Percentiles rank a stretch among this genome's conserved stretches.
phyloP scores from a whole-genome alignment of 2,329 filamentous ascomycete genomes.

The Neoascochyta sp. region DNA sequence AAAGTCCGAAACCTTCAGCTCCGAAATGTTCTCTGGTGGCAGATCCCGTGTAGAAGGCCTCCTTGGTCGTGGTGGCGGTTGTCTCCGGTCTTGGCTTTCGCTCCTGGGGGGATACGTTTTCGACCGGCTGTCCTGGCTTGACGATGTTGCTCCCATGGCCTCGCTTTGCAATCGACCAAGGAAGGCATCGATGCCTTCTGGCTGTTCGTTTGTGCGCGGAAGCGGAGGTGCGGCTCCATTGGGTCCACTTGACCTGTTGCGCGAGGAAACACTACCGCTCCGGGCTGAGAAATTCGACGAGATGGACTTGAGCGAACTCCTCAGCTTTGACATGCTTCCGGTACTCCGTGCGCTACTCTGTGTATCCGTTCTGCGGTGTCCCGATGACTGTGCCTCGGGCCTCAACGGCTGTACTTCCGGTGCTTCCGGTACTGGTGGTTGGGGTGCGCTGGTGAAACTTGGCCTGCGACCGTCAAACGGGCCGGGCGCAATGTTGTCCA shows the following conservation, averaged over 20 bases:
- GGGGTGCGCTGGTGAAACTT: slow-evolving; percentile 35
- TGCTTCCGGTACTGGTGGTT: slow-evolving; percentile 16
- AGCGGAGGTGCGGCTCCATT: slow-evolving; percentile 18
- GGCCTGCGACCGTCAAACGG: slow-evolving; percentile 55
- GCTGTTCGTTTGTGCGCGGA: slow-evolving; percentile 17
- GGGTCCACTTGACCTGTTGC: slow-evolving; percentile 13
- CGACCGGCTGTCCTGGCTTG: slow-evolving; percentile 14
- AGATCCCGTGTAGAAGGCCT: slow-evolving; percentile 28
- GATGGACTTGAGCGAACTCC: slow-evolving; percentile 28
- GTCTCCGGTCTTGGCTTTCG: slow-evolving; percentile 18
- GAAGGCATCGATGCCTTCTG: slow-evolving; percentile 39
- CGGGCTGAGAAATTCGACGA: slow-evolving; percentile 29
- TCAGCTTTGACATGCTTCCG: slow-evolving; percentile 24
- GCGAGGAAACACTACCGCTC: slow-evolving; percentile 23
- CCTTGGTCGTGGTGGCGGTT: slow-evolving; percentile 20
- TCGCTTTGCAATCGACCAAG: slow-evolving; percentile 37
- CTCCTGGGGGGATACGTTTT: slow-evolving; percentile 20
- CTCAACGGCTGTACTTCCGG: no score
- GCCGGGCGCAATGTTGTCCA: slow-evolving; percentile 64
- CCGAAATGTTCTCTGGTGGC: slow-evolving; percentile 15
- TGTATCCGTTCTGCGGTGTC: slow-evolving; percentile 37
- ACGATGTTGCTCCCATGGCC: slow-evolving; percentile 15
- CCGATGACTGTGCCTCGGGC: no score
- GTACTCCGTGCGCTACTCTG: slow-evolving; percentile 30
- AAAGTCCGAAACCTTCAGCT: slow-evolving; percentile 17